Conservation (phyloP, 2,329 filamentous ascomycete genomes). For the Knufia fluminis region DNA sequence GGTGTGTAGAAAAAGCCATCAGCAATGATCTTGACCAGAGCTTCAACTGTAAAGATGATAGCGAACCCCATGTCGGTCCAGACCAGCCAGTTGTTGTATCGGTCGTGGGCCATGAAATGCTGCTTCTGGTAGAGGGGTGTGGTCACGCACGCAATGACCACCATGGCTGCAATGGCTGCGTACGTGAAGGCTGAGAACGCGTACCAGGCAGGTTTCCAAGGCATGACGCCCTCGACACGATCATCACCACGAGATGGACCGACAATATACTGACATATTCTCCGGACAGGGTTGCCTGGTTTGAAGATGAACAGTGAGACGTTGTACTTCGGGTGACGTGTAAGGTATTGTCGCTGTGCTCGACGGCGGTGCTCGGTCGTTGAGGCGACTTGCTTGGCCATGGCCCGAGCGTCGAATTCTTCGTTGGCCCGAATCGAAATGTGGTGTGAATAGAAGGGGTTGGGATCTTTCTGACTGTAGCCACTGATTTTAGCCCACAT, state of each 20-base stretch:
- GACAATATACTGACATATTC: slow-evolving; percentile 77
- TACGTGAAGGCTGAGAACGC: slow-evolving; percentile 90
- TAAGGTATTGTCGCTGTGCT: slow-evolving; percentile 83
- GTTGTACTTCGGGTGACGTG: slow-evolving; percentile 82
- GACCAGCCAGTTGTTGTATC: slow-evolving; percentile 77
- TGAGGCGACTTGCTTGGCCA: slow-evolving; percentile 83
- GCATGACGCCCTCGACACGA: slow-evolving; percentile 80
- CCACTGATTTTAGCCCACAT: slow-evolving; percentile 53
- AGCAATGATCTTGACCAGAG: slow-evolving; percentile 82
- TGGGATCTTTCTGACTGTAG: slow-evolving; percentile 61
- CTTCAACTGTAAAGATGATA: slow-evolving; percentile 74
- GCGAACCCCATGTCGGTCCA: slow-evolving; percentile 91
- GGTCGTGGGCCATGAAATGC: slow-evolving; percentile 58
- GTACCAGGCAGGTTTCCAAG: slow-evolving; percentile 86
- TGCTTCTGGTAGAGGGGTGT: slow-evolving; percentile 89
- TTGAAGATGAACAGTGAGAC: slow-evolving; percentile 81
- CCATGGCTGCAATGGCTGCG: slow-evolving; percentile 90
- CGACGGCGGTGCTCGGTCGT: slow-evolving; percentile 74
- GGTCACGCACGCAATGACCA: slow-evolving; percentile 86
- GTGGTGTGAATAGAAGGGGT: slow-evolving; percentile 87
- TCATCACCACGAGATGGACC: slow-evolving; percentile 81
- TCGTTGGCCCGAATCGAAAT: slow-evolving; percentile 63
- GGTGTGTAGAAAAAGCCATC: slow-evolving; percentile 96
- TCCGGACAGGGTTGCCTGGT: slow-evolving; percentile 67
- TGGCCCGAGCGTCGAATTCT: slow-evolving; percentile 69